These are phyloP conservation scores for Pseudofabraea citricarpa DNA, from an alignment of 2,329 filamentous ascomycete genomes.

Conservation along the genomic window DNA sequence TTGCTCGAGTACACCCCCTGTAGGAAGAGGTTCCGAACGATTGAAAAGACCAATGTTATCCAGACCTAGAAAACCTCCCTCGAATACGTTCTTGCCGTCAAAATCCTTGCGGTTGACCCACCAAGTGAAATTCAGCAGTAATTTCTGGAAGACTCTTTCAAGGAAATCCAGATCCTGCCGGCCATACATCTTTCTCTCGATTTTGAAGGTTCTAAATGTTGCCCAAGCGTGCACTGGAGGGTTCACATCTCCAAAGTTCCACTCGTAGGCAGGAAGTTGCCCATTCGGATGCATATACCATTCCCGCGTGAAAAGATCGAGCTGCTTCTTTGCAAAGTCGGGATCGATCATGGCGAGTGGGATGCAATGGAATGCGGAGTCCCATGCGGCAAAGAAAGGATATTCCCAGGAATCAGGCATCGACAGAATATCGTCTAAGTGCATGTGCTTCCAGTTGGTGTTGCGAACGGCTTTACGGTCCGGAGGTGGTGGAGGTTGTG, in stretches of 20 bases:
- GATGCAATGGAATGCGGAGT: conserved; percentile 95
- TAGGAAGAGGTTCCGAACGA: conserved; percentile 88
- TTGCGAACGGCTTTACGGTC: conserved; percentile 79
- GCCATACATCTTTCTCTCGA: conserved; percentile 95
- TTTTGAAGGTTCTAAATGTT: conserved; percentile 94
- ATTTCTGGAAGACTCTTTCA: conserved; percentile 92
- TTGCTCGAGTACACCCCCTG: conserved; percentile 89
- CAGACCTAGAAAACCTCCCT: conserved; percentile 89
- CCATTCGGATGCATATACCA: conserved; percentile 99
- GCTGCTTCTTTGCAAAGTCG: conserved; percentile 96
- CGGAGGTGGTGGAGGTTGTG: conserved; percentile 79
- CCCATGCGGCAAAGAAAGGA: conserved; percentile 96
- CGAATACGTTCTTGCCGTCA: conserved; percentile 95
- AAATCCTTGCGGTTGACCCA: conserved; percentile 97
- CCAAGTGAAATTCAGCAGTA: conserved; percentile 97
- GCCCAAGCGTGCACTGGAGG: conserved; percentile 96
- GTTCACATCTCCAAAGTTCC: conserved; percentile 98
- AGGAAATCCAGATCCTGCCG: conserved; percentile 92
- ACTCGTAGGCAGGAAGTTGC: conserved; percentile 87
- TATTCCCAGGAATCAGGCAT: conserved; percentile 99
- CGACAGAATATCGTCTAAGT: conserved; percentile 90
- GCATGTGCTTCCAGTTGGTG: conserved; percentile 86
- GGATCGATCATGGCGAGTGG: conserved; percentile 95
- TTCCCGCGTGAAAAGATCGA: conserved; percentile 91
- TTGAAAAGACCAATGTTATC: conserved; percentile 99